phyloP scores from a whole-genome alignment of 257 asterid species.

The Ligustrum vulgare region DNA sequence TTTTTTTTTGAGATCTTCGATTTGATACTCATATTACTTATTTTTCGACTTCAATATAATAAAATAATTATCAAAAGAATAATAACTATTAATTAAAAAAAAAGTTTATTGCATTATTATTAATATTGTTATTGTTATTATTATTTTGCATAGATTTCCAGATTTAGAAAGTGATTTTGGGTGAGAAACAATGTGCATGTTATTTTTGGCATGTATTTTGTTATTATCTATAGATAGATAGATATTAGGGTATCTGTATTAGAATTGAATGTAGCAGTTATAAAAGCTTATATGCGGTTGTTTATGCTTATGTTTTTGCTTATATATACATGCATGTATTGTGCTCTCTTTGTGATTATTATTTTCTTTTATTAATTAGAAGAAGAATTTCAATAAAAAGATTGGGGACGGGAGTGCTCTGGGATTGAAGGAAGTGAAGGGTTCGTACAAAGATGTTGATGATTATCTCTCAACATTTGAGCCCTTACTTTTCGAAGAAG shows the following conservation, averaged over 20 bases:
- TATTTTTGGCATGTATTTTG: too few relatives aligned
- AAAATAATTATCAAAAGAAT: too few relatives aligned
- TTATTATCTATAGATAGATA: too few relatives aligned
- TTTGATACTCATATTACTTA: too few relatives aligned
- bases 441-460: conserved; percentile 66
- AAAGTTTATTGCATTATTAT: too few relatives aligned
- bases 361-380: conserved; percentile 19
- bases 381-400: conserved; percentile 34
- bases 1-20: too few relatives aligned
- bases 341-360: background rate
- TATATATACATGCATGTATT: background rate
- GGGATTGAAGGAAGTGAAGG: conserved; percentile 64
- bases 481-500: conserved; percentile 96
- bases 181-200: too few relatives aligned
- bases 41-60: too few relatives aligned
- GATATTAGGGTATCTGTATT: background rate
- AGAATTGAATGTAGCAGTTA: background rate
- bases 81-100: too few relatives aligned
- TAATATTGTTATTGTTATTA: too few relatives aligned
- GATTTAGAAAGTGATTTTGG: too few relatives aligned
- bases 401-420: conserved; percentile 33
- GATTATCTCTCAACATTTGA: conserved; percentile 75
- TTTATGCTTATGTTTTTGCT: background rate
- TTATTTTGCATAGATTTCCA: too few relatives aligned
- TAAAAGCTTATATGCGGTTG: background rate